Conservation (phyloP, 495 filamentous ascomycete species). For the Opeltia flavorubescens region DNA sequence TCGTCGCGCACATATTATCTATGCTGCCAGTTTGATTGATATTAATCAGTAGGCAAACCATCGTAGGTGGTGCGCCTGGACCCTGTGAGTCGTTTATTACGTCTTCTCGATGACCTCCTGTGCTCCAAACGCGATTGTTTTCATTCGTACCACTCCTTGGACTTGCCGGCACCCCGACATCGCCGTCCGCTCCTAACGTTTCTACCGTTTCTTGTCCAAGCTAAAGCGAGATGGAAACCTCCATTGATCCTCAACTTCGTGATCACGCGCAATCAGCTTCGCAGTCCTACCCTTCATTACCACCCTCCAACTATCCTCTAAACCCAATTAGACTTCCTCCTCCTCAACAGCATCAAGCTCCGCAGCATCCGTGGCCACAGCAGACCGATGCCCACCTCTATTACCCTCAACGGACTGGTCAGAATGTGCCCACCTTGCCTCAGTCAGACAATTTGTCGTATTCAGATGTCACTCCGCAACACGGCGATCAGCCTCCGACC, state of each 20-base stretch:
- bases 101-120: too few relatives aligned
- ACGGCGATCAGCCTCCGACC: conserved; percentile 26
- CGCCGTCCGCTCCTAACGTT: too few relatives aligned
- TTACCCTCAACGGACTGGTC: not conserved
- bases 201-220: too few relatives aligned
- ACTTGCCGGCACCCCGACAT: too few relatives aligned
- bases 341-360: conserved; percentile 8
- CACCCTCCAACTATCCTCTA: not conserved
- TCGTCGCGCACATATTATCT: too few relatives aligned
- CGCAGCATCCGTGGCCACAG: not conserved
- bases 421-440: not conserved
- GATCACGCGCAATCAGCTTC: conserved; percentile 2
- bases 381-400: not conserved
- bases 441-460: not conserved
- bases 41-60: too few relatives aligned
- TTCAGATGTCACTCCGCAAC: conserved; percentile 8
- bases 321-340: conserved; percentile 6
- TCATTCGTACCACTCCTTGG: too few relatives aligned
- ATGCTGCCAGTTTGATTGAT: too few relatives aligned
- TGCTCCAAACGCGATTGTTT: too few relatives aligned
- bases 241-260: conserved; percentile 5
- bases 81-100: too few relatives aligned
- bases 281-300: not conserved
- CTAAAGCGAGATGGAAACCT: conserved; percentile 11
- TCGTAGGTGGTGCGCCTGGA: too few relatives aligned